Conservation (phyloP, 2,329 filamentous ascomycete species). For the Xylariomycetidae sp. region DNA sequence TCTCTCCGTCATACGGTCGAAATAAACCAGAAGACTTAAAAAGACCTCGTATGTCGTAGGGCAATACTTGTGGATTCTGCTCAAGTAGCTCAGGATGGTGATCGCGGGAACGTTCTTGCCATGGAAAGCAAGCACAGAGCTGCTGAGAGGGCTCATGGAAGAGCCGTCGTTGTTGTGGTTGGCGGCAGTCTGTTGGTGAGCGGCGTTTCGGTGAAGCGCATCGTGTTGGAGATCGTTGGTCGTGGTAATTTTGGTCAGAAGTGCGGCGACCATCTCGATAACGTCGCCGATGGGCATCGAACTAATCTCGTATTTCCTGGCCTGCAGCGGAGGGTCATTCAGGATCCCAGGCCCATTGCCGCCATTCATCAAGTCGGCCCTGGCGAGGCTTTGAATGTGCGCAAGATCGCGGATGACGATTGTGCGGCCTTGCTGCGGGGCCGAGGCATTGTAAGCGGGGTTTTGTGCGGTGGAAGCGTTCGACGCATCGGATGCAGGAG, state of each 20-base stretch:
- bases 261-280: constrained; percentile 96
- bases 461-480: constrained; percentile 18
- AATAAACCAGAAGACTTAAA: constrained; percentile 89
- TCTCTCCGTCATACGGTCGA: constrained; percentile 96
- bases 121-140: constrained; percentile 84
- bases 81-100: constrained; percentile 91
- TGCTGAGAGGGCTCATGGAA: constrained; percentile 54
- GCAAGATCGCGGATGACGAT: constrained; percentile 84
- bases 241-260: constrained; percentile 93
- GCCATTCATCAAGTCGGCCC: constrained; percentile 61
- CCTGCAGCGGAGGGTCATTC: constrained; percentile 45
- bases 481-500: constrained; percentile 22
- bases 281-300: constrained; percentile 95
- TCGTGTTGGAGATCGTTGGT: constrained; percentile 95
- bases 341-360: constrained; percentile 41
- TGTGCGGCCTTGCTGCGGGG: constrained; percentile 39
- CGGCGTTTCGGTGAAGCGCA: constrained; percentile 67
- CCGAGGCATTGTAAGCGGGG: constrained; percentile 29
- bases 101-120: constrained; percentile 98
- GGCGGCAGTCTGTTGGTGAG: constrained; percentile 50
- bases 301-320: constrained; percentile 84
- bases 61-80: constrained; percentile 96
- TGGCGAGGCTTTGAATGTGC: constrained; percentile 85
- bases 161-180: constrained; percentile 39
- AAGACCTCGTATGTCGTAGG: constrained; percentile 98